Evolutionary conservation across 495 filamentous ascomycete genomes (phyloP).

Genomic region (Penicillium angulare): DNA sequence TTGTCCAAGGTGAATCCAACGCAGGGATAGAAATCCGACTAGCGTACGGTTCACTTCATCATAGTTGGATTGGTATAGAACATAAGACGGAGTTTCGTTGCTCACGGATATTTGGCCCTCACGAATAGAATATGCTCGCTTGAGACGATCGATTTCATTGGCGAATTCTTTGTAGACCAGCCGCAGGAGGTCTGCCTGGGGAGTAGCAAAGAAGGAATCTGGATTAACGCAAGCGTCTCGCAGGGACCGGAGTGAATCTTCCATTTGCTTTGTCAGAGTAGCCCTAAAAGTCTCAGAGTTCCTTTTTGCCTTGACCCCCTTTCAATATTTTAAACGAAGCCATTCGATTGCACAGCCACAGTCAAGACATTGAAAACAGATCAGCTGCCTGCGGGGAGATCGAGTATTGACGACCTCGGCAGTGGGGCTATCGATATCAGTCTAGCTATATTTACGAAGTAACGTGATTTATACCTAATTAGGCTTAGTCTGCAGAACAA

Average conservation of each 20-base stretch:
- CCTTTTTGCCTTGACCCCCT: too few relatives aligned
- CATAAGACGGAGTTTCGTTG: slow-evolving; percentile 10
- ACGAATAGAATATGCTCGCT: slow-evolving; percentile 20
- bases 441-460: too few relatives aligned
- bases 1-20: slow-evolving; percentile 16
- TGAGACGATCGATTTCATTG: slow-evolving; percentile 15
- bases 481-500: too few relatives aligned
- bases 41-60: slow-evolving; percentile 21
- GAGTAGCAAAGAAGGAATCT: slow-evolving; percentile 5
- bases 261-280: neutral
- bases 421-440: too few relatives aligned
- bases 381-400: too few relatives aligned
- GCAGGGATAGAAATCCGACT: slow-evolving; percentile 16
- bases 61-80: slow-evolving; percentile 15
- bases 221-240: slow-evolving; percentile 9
- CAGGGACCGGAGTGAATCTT: neutral
- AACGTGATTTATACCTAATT: too few relatives aligned
- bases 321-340: too few relatives aligned
- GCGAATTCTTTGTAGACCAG: slow-evolving; percentile 13
- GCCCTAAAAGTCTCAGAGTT: neutral
- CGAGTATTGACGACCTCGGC: too few relatives aligned
- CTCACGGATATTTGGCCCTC: neutral
- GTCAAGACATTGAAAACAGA: too few relatives aligned
- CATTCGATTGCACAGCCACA: too few relatives aligned
- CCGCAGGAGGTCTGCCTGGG: slow-evolving; percentile 5